Conservation (phyloP, 371 early-diverging fungal species). For the Conidiobolus incongruus region DNA sequence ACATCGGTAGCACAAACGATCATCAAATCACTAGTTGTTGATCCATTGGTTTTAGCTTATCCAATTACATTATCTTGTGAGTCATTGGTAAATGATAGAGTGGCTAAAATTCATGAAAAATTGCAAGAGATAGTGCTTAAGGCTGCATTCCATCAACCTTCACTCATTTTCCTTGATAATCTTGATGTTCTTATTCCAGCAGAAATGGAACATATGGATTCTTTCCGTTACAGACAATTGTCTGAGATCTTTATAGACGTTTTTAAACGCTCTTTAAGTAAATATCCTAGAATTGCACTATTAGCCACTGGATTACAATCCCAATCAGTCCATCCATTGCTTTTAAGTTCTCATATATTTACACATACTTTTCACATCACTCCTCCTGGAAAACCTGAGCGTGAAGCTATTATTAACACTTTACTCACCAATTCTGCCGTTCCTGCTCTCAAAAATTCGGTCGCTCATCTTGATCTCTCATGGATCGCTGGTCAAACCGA, state of each 20-base stretch:
- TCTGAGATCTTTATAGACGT: conserved; percentile 35
- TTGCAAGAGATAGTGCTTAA: no score
- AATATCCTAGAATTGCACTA: conserved; percentile 23
- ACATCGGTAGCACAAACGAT: conserved; percentile 35
- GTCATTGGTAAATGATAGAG: conserved; percentile 29
- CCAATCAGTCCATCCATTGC: conserved; percentile 30
- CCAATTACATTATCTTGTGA: conserved; percentile 35
- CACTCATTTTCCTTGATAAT: conserved; percentile 85
- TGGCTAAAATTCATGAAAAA: conserved; percentile 33
- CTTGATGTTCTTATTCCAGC: conserved; percentile 80
- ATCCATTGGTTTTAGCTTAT: conserved; percentile 12
- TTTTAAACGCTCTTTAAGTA: conserved; percentile 15
- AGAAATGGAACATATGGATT: conserved; percentile 58
- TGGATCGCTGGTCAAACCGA: conserved; percentile 63
- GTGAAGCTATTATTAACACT: conserved; percentile 20
- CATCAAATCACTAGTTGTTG: conserved; percentile 6
- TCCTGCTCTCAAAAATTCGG: neutral
- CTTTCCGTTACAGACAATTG: conserved; percentile 38
- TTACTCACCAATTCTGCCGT: conserved; percentile 9
- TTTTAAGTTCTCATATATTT: conserved; percentile 39
- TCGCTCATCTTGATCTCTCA: conserved; percentile 31
- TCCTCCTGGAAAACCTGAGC: conserved; percentile 40
- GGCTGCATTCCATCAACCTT: conserved; percentile 47
- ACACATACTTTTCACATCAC: conserved; percentile 34
- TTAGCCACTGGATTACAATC: conserved; percentile 49